Conservation (phyloP, 1,284 basidiomycete genomes). For the Macrocystidia cucumis region DNA sequence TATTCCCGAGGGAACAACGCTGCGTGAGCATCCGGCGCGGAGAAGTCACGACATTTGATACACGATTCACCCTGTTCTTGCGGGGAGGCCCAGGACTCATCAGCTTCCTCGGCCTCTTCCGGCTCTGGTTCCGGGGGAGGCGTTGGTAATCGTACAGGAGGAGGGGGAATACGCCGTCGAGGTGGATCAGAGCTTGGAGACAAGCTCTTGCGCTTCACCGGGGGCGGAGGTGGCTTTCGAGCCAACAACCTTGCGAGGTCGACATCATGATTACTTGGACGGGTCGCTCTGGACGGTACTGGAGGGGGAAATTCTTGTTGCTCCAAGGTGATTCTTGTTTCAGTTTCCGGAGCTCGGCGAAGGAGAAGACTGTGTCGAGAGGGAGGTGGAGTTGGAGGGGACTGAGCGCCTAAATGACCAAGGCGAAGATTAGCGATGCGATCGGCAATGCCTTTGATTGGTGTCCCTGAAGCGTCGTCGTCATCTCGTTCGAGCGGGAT, state of each 20-base stretch:
- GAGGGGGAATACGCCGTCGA: conserved; percentile 19
- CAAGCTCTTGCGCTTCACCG: conserved; percentile 9
- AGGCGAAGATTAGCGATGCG: too few relatives aligned
- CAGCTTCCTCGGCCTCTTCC: conserved; percentile 4
- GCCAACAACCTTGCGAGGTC: conserved; percentile 21
- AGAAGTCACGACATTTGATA: conserved; percentile 34
- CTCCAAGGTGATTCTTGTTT: too few relatives aligned
- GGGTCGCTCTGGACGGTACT: conserved; percentile 10
- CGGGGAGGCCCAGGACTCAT: background rate
- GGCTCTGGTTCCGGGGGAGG: conserved; percentile 21
- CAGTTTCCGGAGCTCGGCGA: too few relatives aligned
- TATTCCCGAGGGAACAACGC: conserved; percentile 31
- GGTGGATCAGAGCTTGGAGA: conserved; percentile 11
- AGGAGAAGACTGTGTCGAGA: too few relatives aligned
- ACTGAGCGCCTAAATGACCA: too few relatives aligned
- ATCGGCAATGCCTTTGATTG: too few relatives aligned
- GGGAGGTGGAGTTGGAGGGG: too few relatives aligned
- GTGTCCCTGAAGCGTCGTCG: too few relatives aligned
- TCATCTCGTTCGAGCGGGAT: too few relatives aligned
- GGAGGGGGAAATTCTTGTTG: too few relatives aligned
- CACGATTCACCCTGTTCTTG: conserved; percentile 17
- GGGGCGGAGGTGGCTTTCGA: conserved; percentile 25
- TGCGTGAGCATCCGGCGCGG: conserved; percentile 32
- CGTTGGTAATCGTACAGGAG: conserved; percentile 20
- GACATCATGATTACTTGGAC: conserved; percentile 10